Evolutionary conservation across 2,329 filamentous ascomycete species (phyloP).

Genomic region (Tolypocladium pustulatum): DNA sequence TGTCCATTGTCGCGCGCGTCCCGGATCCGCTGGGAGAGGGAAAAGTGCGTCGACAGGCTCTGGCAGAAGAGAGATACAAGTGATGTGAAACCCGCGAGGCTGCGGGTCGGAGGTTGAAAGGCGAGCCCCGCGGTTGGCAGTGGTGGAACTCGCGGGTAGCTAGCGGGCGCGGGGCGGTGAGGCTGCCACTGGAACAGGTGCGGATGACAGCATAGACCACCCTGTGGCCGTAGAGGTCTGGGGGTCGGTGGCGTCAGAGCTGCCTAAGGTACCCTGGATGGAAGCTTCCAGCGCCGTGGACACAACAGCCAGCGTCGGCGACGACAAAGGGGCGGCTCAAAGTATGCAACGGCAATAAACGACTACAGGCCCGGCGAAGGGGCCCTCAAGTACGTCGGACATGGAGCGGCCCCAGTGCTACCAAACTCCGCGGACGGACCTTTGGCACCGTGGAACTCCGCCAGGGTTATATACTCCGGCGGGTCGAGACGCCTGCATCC

Average conservation of each 20-base stretch:
- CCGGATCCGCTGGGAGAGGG: not conserved
- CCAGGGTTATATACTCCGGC: not conserved
- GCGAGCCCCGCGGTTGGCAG: not conserved
- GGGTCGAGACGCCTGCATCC: not conserved
- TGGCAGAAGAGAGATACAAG: conserved; percentile 1
- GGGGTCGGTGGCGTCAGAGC: not conserved
- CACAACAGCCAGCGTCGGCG: not conserved
- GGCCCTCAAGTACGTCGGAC: not conserved
- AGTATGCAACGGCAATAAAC: not conserved
- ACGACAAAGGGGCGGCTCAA: not conserved
- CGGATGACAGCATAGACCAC: not conserved
- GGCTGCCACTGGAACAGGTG: not conserved
- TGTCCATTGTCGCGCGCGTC: conserved; percentile 27
- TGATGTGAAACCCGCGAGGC: not conserved
- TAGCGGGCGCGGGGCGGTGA: not conserved
- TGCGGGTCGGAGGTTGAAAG: not conserved
- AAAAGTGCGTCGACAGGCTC: not conserved
- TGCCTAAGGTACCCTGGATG: not conserved
- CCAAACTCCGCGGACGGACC: not conserved
- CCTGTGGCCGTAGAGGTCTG: not conserved
- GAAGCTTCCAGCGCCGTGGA: not conserved
- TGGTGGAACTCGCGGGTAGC: not conserved
- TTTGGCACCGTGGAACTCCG: not conserved
- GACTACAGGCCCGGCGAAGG: not conserved
- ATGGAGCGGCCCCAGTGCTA: not conserved